Conservation (phyloP, 306 rosid genomes). For the Hippophae tibetana region DNA sequence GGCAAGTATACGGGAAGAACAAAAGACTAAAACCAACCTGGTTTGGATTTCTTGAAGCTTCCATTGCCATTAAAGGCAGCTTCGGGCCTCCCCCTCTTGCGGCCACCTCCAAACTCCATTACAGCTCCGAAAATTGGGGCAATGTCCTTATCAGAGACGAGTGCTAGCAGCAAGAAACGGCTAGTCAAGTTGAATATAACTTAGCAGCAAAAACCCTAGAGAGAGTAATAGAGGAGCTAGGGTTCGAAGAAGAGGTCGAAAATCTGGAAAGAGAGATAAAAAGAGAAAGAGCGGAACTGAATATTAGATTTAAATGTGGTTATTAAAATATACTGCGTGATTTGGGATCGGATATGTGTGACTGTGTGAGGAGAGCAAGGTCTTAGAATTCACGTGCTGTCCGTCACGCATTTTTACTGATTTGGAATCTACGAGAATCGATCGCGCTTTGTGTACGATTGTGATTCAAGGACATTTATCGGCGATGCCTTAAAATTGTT, state of each 20-base stretch:
- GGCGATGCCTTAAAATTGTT: no score
- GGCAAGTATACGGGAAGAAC: no score
- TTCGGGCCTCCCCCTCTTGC: conserved; percentile 60
- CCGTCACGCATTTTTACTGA: no score
- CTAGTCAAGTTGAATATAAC: background rate
- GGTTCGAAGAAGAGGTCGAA: conserved; percentile 17
- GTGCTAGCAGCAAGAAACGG: background rate
- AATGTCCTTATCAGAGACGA: background rate
- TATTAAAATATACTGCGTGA: background rate
- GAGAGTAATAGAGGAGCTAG: no score
- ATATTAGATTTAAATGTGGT: conserved; percentile 21
- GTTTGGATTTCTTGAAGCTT: conserved; percentile 48
- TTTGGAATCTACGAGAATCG: no score
- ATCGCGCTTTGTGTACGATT: no score
- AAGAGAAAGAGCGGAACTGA: conserved; percentile 24
- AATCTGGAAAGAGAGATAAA: background rate
- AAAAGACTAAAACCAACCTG: conserved; percentile 21
- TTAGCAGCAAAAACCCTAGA: background rate
- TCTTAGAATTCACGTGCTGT: no score
- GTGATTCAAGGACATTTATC: no score
- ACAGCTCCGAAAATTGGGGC: background rate
- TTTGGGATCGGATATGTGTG: no score
- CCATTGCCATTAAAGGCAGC: conserved; percentile 62
- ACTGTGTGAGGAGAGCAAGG: no score
- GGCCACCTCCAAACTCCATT: conserved; percentile 49